These are phyloP conservation scores for Silene coronaria DNA, from an alignment of 179 eudicot species.

Conservation along the genomic window DNA sequence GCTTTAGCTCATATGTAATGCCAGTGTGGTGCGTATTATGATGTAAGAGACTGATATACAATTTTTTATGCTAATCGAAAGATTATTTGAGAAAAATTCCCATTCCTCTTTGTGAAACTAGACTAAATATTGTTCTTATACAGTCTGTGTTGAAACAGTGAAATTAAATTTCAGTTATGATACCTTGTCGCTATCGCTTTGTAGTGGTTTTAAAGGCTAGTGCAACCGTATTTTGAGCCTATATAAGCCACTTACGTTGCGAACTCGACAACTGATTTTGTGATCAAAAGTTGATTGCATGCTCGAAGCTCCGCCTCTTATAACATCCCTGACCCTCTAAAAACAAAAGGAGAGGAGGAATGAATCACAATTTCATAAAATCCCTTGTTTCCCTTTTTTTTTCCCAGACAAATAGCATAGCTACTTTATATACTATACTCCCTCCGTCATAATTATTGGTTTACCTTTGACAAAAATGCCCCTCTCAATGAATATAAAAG, in stretches of 20 bases:
- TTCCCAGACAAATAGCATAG: neutral
- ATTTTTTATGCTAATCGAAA: neutral
- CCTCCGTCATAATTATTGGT: no score
- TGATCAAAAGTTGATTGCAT: neutral
- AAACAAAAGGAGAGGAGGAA: neutral
- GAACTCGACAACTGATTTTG: neutral
- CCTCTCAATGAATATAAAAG: no score
- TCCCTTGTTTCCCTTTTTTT: no score
- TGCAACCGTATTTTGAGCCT: neutral
- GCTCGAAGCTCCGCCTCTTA: neutral
- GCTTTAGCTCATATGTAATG: slow-evolving; percentile 13
- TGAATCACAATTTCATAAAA: neutral
- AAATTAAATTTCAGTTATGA: neutral
- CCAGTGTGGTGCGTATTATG: slow-evolving; percentile 11
- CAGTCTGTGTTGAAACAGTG: neutral
- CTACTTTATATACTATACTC: neutral
- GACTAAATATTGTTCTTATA: neutral
- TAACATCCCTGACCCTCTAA: neutral
- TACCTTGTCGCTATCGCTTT: neutral
- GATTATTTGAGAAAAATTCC: slow-evolving; percentile 10
- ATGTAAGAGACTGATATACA: slow-evolving; percentile 18
- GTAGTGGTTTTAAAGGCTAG: neutral
- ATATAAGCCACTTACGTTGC: neutral
- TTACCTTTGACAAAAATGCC: no score
- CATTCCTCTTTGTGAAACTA: neutral